Evolutionary conservation across 176 grass and related monocot species (phyloP).

Genomic region (Triticum urartu): DNA sequence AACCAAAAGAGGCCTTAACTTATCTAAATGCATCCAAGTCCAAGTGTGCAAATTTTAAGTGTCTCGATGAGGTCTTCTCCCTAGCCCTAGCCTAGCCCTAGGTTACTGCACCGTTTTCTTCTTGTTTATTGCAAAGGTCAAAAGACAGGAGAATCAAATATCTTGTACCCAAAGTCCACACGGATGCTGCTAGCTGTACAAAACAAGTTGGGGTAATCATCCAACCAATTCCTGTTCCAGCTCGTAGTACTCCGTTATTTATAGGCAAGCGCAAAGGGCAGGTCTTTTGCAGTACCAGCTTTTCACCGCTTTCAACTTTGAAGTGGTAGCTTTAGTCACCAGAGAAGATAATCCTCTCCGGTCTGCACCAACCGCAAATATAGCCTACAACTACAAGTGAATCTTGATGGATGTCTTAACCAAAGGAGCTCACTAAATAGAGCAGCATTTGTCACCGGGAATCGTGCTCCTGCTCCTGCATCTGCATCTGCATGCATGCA

Average conservation of each 20-base stretch:
- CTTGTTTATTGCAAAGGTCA: slow-evolving; percentile 56
- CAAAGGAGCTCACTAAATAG: slow-evolving; percentile 6
- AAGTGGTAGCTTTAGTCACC: background rate
- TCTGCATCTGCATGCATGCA: slow-evolving; percentile 28
- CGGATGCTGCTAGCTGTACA: background rate
- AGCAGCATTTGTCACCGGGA: slow-evolving; percentile 18
- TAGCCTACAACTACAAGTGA: background rate
- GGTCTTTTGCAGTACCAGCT: background rate
- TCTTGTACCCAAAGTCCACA: slow-evolving; percentile 47
- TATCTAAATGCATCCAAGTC: slow-evolving; percentile 17
- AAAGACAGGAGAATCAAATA: slow-evolving; percentile 58
- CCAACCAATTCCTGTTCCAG: background rate
- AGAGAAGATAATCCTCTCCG: background rate
- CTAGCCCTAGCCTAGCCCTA: slow-evolving; percentile 20
- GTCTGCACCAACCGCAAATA: background rate
- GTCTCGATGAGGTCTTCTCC: slow-evolving; percentile 32
- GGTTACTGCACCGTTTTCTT: slow-evolving; percentile 12
- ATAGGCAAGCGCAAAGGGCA: slow-evolving; percentile 20
- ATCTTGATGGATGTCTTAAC: background rate
- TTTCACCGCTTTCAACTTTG: slow-evolving; percentile 1
- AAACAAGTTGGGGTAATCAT: slow-evolving; percentile 14
- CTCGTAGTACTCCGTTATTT: background rate
- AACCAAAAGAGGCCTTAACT: background rate
- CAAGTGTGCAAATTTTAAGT: slow-evolving; percentile 34
- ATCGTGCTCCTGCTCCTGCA: slow-evolving; percentile 14